Evolutionary conservation across 352 stramenopile genomes (phyloP).

Genomic region (Phytophthora vignae): DNA sequence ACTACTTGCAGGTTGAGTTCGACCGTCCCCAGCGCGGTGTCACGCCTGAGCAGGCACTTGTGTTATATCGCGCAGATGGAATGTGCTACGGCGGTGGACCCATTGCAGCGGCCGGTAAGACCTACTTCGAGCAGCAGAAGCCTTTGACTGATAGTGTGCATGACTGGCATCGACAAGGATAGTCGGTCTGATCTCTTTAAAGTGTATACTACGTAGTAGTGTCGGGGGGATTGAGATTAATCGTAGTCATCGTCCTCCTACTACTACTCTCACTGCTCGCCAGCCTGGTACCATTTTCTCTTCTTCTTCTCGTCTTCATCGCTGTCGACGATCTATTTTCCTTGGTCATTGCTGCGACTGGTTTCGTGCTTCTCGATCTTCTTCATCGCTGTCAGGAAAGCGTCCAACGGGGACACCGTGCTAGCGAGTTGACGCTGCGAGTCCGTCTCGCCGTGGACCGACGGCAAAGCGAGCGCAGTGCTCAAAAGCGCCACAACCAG

Average conservation of each 20-base stretch:
- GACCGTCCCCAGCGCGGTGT: slow-evolving; percentile 83
- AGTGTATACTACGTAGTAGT: no score
- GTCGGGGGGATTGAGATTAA: no score
- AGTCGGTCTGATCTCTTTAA: not conserved
- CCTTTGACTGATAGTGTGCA: slow-evolving; percentile 49
- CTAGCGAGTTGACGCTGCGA: slow-evolving; percentile 2
- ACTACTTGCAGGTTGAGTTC: slow-evolving; percentile 81
- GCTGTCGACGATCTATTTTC: slow-evolving; percentile 5
- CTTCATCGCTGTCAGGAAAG: slow-evolving; percentile 11
- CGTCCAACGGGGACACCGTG: not conserved
- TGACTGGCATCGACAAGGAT: slow-evolving; percentile 58
- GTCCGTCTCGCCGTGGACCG: not conserved
- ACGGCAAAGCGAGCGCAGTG: slow-evolving; percentile 13
- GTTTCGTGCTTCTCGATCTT: slow-evolving; percentile 10
- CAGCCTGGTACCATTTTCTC: not conserved
- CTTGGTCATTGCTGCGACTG: not conserved
- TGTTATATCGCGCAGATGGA: slow-evolving; percentile 86
- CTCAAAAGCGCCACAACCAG: slow-evolving; percentile 10
- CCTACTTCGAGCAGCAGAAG: slow-evolving; percentile 76
- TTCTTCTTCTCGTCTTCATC: not conserved
- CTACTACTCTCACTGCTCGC: not conserved
- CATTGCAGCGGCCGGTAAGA: slow-evolving; percentile 66
- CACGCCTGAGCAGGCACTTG: slow-evolving; percentile 85
- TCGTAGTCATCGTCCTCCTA: no score
- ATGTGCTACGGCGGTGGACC: slow-evolving; percentile 83